These are phyloP conservation scores for Sclerotinia subarctica DNA, from an alignment of 2,329 filamentous ascomycete species.

Conservation along the genomic window DNA sequence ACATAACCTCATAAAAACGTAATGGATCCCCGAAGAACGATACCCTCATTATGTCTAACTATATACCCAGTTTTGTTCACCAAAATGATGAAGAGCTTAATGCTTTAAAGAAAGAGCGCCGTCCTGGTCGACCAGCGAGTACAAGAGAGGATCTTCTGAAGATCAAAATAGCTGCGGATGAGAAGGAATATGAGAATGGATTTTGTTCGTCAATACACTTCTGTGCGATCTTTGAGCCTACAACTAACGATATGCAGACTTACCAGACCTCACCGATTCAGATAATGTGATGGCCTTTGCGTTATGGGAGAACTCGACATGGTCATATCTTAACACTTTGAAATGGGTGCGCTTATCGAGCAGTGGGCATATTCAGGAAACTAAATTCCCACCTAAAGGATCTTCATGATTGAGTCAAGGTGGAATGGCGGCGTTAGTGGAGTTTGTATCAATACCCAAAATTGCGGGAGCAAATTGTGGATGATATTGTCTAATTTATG, in stretches of 20 bases:
- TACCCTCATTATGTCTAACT: background rate
- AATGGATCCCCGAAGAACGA: conserved; percentile 38
- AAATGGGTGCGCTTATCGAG: conserved; percentile 73
- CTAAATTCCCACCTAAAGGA: conserved; percentile 73
- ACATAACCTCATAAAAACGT: conserved; percentile 61
- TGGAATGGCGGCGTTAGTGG: conserved; percentile 20
- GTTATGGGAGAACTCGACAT: conserved; percentile 82
- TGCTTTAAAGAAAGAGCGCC: conserved; percentile 62
- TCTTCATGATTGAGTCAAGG: conserved; percentile 30
- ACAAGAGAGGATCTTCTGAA: conserved; percentile 74
- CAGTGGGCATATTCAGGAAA: conserved; percentile 61
- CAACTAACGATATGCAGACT: conserved; percentile 44
- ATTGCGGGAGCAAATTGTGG: conserved; percentile 14
- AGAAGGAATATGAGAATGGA: conserved; percentile 77
- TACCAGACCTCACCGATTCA: conserved; percentile 71
- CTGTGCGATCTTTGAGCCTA: background rate
- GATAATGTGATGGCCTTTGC: conserved; percentile 64
- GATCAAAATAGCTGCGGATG: conserved; percentile 65
- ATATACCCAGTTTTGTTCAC: conserved; percentile 49
- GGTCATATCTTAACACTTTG: conserved; percentile 73
- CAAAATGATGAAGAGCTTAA: conserved; percentile 70
- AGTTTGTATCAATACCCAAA: conserved; percentile 27
- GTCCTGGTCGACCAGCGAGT: conserved; percentile 75
- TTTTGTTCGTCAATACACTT: conserved; percentile 61
- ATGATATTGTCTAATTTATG: conserved; percentile 3